A percentile compares a stretch with the other conserved stretches of the same genome.
Evolutionary conservation across 768 basidiomycete species (phyloP).

Genomic region (Cantharellus cinnabarinus): DNA sequence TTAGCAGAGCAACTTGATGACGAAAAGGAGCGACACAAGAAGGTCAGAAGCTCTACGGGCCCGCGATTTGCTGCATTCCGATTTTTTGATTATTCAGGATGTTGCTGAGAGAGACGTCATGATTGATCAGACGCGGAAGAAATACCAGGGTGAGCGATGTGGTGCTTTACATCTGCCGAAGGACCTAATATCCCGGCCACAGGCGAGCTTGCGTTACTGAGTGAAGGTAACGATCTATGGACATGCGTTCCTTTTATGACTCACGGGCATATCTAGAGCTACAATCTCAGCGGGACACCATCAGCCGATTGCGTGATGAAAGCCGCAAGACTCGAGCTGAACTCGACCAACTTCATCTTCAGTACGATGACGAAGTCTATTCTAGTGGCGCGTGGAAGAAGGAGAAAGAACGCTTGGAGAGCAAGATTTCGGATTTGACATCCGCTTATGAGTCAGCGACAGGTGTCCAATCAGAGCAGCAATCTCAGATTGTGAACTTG

Average conservation of each 20-base stretch:
- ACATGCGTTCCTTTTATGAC: constrained; percentile 1
- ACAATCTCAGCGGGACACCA: constrained; percentile 53
- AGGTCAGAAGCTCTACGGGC: constrained; percentile 12
- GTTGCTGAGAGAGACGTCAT: constrained; percentile 61
- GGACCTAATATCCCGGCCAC: constrained; percentile 6
- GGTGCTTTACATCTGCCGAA: neutral
- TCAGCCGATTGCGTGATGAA: constrained; percentile 61
- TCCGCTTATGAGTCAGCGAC: constrained; percentile 57
- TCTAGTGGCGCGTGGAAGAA: constrained; percentile 68
- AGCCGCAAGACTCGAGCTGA: constrained; percentile 60
- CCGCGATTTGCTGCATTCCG: too few relatives aligned
- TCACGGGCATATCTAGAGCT: constrained; percentile 27
- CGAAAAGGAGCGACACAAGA: constrained; percentile 55
- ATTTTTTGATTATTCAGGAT: constrained; percentile 18
- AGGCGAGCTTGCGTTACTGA: constrained; percentile 64
- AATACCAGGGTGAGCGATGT: constrained; percentile 46
- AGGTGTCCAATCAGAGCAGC: constrained; percentile 57
- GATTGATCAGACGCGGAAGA: constrained; percentile 63
- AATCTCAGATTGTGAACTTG: constrained; percentile 61
- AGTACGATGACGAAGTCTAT: constrained; percentile 59
- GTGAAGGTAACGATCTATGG: constrained; percentile 33
- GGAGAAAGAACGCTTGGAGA: constrained; percentile 72
- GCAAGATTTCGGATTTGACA: constrained; percentile 54
- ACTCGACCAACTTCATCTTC: constrained; percentile 51
- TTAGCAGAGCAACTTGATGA: constrained; percentile 62